Percentiles rank a stretch among this genome's conserved stretches.
Conservation (phyloP, 257 asterid species). For the Henckelia pumila region DNA sequence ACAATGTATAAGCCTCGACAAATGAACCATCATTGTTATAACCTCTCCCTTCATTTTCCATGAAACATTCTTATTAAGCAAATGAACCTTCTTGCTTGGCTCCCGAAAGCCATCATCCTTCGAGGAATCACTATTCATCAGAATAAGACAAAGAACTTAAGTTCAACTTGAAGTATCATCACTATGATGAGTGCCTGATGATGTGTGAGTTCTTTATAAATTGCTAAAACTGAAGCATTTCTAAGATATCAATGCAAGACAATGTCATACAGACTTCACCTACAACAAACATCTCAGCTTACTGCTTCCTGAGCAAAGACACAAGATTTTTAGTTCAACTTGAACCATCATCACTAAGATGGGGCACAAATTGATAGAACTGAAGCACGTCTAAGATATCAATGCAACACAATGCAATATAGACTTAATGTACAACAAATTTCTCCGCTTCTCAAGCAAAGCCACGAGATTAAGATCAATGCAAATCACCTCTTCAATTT, state of each 20-base stretch:
- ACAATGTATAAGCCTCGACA: conserved; percentile 19
- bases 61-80: conserved; percentile 11
- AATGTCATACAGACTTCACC: too few relatives aligned
- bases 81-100: conserved; percentile 3
- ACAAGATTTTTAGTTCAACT: too few relatives aligned
- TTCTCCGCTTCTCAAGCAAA: conserved; percentile 9
- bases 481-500: conserved; percentile 72
- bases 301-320: too few relatives aligned
- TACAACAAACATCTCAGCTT: too few relatives aligned
- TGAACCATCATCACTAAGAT: too few relatives aligned
- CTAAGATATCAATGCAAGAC: too few relatives aligned
- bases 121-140: conserved; percentile 6
- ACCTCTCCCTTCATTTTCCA: conserved; percentile 12
- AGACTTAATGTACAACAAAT: background rate
- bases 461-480: conserved; percentile 21
- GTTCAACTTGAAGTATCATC: conserved; percentile 5
- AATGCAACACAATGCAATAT: conserved; percentile 19
- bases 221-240: too few relatives aligned
- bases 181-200: conserved; percentile 3
- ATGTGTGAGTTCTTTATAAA: background rate
- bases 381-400: conserved; percentile 16
- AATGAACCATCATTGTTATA: conserved; percentile 15
- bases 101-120: conserved; percentile 17
- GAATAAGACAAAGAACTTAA: conserved; percentile 4
- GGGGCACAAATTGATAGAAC: background rate